Percentiles rank a stretch among this genome's conserved stretches.
Conservation (phyloP, 768 basidiomycete genomes). For the Russula griseocarnosa region DNA sequence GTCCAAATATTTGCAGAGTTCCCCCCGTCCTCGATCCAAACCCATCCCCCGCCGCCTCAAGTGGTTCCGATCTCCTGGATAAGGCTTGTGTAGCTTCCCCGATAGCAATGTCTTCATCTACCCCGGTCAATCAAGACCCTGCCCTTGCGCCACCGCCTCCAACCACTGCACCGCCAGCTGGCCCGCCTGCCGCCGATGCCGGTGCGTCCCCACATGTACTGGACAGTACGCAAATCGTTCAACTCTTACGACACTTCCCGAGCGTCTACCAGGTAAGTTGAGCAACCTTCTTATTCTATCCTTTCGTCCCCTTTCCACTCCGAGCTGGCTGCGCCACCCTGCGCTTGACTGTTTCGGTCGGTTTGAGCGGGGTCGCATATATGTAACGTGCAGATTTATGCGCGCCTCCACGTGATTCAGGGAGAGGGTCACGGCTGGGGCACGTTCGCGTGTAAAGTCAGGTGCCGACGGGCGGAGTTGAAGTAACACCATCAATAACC, state of each 20-base stretch:
- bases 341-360: neutral
- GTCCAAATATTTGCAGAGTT: neutral
- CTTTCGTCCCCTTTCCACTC: neutral
- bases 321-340: neutral
- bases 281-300: neutral
- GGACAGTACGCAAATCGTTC: slow-evolving; percentile 21
- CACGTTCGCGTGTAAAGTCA: slow-evolving; percentile 29
- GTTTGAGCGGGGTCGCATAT: neutral
- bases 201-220: slow-evolving; percentile 14
- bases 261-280: slow-evolving; percentile 22
- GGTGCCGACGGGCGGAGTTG: slow-evolving; percentile 10
- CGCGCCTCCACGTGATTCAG: slow-evolving; percentile 26
- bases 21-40: neutral
- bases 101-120: slow-evolving; percentile 15
- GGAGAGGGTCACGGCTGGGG: slow-evolving; percentile 27
- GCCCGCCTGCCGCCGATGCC: slow-evolving; percentile 5
- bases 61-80: slow-evolving; percentile 19
- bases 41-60: neutral
- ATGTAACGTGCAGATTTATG: slow-evolving; percentile 4
- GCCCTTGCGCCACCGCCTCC: slow-evolving; percentile 12
- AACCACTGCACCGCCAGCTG: neutral
- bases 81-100: slow-evolving; percentile 5
- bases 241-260: slow-evolving; percentile 23
- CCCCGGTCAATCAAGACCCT: slow-evolving; percentile 20
- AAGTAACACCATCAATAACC: no score